Conservation (phyloP, 352 stramenopile species). For the Achlya hypogyna region DNA sequence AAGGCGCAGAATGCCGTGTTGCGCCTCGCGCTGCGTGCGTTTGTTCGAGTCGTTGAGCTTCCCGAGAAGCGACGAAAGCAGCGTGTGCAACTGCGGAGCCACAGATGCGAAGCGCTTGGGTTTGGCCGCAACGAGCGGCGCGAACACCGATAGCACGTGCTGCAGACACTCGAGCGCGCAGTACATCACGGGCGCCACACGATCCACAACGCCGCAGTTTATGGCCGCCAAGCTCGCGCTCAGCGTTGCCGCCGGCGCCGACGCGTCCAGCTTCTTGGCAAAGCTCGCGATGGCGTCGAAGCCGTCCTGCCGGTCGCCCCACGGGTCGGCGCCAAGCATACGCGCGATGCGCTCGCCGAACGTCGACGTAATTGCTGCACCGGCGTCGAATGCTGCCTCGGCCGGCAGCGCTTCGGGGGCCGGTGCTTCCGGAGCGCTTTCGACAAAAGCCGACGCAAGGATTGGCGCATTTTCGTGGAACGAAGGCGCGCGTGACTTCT, state of each 20-base stretch:
- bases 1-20: conserved; percentile 50
- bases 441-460: conserved; percentile 32
- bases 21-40: conserved; percentile 59
- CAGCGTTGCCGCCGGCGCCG: conserved; percentile 30
- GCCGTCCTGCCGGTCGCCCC: conserved; percentile 69
- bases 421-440: conserved; percentile 18
- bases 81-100: conserved; percentile 37
- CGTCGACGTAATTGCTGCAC: conserved; percentile 50
- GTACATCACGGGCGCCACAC: conserved; percentile 73
- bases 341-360: conserved; percentile 65
- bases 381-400: conserved; percentile 38
- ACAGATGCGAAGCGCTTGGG: conserved; percentile 20
- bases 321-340: conserved; percentile 57
- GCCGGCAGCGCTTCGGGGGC: conserved; percentile 12
- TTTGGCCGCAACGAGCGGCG: conserved; percentile 24
- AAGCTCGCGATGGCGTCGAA: conserved; percentile 60
- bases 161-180: conserved; percentile 67
- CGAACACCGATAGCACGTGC: conserved; percentile 54
- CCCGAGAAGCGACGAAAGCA: conserved; percentile 39
- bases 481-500: neutral
- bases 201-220: conserved; percentile 64
- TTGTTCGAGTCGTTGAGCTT: conserved; percentile 79
- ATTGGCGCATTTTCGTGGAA: conserved; percentile 40
- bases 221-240: conserved; percentile 53
- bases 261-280: conserved; percentile 49